Evolutionary conservation across 129 eudicot species (phyloP).

Genomic region (Chrysanthemum seticuspe): DNA sequence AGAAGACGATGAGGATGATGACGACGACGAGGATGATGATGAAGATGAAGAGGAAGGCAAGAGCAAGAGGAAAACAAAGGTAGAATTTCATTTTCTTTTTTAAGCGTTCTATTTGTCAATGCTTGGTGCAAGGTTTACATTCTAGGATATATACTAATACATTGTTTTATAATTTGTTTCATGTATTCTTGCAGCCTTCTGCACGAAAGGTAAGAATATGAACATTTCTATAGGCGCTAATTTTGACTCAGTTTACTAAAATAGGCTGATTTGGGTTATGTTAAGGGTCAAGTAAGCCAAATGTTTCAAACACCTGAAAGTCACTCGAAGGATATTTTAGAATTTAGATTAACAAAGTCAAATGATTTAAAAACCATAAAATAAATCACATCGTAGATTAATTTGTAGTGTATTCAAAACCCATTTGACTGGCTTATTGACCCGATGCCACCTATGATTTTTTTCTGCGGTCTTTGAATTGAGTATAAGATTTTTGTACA

Average conservation of each 20-base stretch:
- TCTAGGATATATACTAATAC: constrained; percentile 11
- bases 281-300: neutral
- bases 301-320: too few species aligned
- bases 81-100: neutral
- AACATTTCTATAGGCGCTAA: neutral
- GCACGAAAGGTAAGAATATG: constrained; percentile 41
- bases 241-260: neutral
- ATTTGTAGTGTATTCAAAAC: too few species aligned
- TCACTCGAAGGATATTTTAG: too few species aligned
- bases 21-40: neutral
- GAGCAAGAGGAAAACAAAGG: constrained; percentile 60
- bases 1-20: neutral
- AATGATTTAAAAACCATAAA: too few species aligned
- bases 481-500: too few species aligned
- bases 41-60: constrained; percentile 55
- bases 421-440: too few species aligned
- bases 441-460: too few species aligned
- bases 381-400: too few species aligned
- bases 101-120: neutral
- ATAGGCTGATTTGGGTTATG: neutral
- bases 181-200: constrained; percentile 36
- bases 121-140: neutral
- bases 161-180: constrained; percentile 14
- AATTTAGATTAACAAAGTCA: too few species aligned
- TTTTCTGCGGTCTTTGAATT: too few species aligned